Base-by-base conservation (phyloP, 768 basidiomycete species). In the Agrocybe praecox region DNA sequence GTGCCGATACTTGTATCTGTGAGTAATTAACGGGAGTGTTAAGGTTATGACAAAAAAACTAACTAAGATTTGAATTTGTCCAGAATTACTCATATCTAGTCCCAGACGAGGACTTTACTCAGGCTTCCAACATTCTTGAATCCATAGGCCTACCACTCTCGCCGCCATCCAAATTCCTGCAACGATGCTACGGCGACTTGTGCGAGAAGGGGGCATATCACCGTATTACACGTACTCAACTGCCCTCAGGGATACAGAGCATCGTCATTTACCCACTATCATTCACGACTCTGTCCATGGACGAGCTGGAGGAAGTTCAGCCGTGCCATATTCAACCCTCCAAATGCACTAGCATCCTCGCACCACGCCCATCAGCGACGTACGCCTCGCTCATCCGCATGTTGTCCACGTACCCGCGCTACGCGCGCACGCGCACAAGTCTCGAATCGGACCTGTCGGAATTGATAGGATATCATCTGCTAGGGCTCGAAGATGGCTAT, bases 311-410 rank as follows among this genome's bases (percentile, higher is more conserved):
- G 18, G 44, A 55, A 24, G 53, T 46, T 22, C 53, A 62, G 47
- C 62, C 64, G 6, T 53, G 23, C 26, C 58, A 66, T 56, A 48
- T 57, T 49, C 26, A 29, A 46, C 57, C 61, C 5, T 53, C 62
- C 29, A 57, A 53, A 17, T 65, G 61, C 52, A 21, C 58, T 17
- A 52, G 55, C 14, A 62, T 72, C 23, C 66, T 65, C 40, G 62
- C 71, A 7, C 73, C 73, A 44, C 53, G 60, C 23, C 68, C 62
- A 23, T 46, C 67, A 12, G 70, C 71, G n/a, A 65, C 72, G 6
- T 76, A 71, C 49, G 70, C 71, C 5, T 74, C 73, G 2, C 48
- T 74, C 53, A 19, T 76, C 9, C 69, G 73, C 47, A 62, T 69
- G 53, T 72, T 74, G 67, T 55, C 58, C 24, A 42, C 24, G 23